Base-by-base conservation (phyloP, 2,329 filamentous ascomycete species). In the Trichoderma harzianum region DNA sequence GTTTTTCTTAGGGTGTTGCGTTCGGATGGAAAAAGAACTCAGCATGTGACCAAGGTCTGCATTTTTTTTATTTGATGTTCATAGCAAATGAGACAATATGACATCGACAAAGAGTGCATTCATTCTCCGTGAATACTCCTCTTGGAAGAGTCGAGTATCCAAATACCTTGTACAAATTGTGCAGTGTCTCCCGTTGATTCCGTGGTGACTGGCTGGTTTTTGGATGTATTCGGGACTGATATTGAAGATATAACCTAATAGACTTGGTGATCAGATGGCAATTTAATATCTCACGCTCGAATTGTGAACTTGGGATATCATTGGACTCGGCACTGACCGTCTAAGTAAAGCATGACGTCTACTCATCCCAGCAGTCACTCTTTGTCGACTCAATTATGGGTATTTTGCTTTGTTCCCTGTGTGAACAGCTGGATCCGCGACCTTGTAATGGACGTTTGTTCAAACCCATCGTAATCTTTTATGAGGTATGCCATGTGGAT, bases 21-120 rank as follows among this genome's bases (percentile, higher is more conserved):
- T 81, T 80, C 77, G 81, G 81, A 81, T 80, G 81, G 81, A 80
- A 82, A 82, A 82, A 81, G 80, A 82, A 80, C 78, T 82, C 78
- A 81, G 81, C 81, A 83, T 82, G 79, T 71, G 72, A 70, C 79
- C 79, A 82, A 79, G 79, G 80, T 80, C 81, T 82, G 80, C 79
- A 80, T 79, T 82, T 60, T 67, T 67, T 67, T 36, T 43, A 57
- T 57, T 67, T 79, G 78, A 81, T 81, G 80, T 81, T 78, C 75
- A 81, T 82, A 82, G 79, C 78, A 77, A 79, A 80, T 80, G 76
- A 80, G 75, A 81, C 77, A 77, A 78, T 69, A 77, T 80, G 80
- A 78, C 79, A 81, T 81, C 76, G 73, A 75, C 69, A 67, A 61
- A 62, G 57, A 62, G 55, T 73, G 26, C 58, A 69, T 53, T 32